Base-by-base conservation (phyloP, 225 moss, liverwort and hornwort species). In the Antitrichia curtipendula region DNA sequence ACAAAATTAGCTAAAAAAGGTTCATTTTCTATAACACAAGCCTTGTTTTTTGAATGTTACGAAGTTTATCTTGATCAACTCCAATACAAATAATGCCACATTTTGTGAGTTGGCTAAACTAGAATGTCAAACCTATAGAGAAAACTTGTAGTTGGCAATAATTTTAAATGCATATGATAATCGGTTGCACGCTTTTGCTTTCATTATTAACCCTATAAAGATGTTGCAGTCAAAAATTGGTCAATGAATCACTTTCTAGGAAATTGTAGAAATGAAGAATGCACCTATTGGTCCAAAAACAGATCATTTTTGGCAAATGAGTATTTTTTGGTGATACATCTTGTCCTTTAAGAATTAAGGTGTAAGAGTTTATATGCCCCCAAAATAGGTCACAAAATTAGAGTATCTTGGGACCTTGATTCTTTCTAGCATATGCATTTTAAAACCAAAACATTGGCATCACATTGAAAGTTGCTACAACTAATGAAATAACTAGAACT, bases 1-100 rank as follows among this genome's bases (percentile, higher is more conserved):
- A 43, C 9, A 25, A 3, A 27, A 16, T 70, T 0, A 2, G 0
- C 3, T 43, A 27, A 1, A 27, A 70, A 5, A 41, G 15, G 4
- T 27, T 41, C 5, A 41, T 41, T 27, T 41, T 16, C 8, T 41
- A 15, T 15, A 25, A 3, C 3, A 41, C 8, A 40, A 41, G 15
- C 27, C 27, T 70, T 41, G 5, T 8, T 70, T 15, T n/a, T n/a
- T n/a, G n/a, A n/a, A n/a, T n/a, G n/a, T n/a, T n/a, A n/a, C n/a
- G n/a, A n/a, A n/a, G n/a, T n/a, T 60, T 3, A 11, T 64, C 13
- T 60, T 65, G 65, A 20, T 65, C 20, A 32, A 65, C 20, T 65
- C 7, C 3, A 65, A 6, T 20, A 11, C 10, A 17, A 2, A 6
- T 3, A 20, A 20, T 65, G 36, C 36, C 6, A 65, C 3, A 0